phyloP scores from a whole-genome alignment of 495 filamentous ascomycete genomes.

The Cenococcum geophilum region DNA sequence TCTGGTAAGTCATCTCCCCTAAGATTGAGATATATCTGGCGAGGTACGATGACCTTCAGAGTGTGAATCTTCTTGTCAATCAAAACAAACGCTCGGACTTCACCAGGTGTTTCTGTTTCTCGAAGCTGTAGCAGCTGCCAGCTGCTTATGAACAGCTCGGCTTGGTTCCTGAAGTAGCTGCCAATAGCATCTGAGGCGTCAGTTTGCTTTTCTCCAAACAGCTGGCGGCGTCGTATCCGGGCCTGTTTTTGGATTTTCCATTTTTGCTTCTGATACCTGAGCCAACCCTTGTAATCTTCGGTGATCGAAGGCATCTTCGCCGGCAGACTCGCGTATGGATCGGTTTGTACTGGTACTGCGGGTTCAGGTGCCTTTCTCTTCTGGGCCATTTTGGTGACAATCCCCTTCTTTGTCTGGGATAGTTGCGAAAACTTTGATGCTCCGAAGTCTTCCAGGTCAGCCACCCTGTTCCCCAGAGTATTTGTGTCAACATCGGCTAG shows the following conservation, averaged over 20 bases:
- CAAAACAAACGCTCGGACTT: constrained; percentile 82
- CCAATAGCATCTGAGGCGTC: constrained; percentile 67
- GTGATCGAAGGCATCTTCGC: constrained; percentile 77
- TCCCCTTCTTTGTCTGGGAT: constrained; percentile 53
- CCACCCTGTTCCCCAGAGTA: constrained; percentile 52
- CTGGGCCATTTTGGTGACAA: constrained; percentile 56
- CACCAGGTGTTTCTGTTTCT: constrained; percentile 71
- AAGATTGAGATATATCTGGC: constrained; percentile 86
- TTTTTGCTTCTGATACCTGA: constrained; percentile 96
- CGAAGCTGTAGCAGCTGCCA: constrained; percentile 92
- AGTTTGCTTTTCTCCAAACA: constrained; percentile 81
- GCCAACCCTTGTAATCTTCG: constrained; percentile 81
- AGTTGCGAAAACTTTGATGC: constrained; percentile 55
- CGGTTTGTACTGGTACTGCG: constrained; percentile 47
- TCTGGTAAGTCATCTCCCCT: constrained; percentile 81
- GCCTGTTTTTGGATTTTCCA: constrained; percentile 98
- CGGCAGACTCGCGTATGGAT: constrained; percentile 81
- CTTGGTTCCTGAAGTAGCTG: constrained; percentile 82
- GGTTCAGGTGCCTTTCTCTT: constrained; percentile 78
- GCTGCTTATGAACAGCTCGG: constrained; percentile 80
- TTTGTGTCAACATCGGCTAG: constrained; percentile 68
- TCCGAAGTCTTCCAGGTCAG: constrained; percentile 83
- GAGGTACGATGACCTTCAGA: constrained; percentile 81
- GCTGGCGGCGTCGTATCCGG: constrained; percentile 74
- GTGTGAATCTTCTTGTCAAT: constrained; percentile 87